Evolutionary conservation across 1,284 basidiomycete species (phyloP).

Genomic region (Heterobasidion annosum): DNA sequence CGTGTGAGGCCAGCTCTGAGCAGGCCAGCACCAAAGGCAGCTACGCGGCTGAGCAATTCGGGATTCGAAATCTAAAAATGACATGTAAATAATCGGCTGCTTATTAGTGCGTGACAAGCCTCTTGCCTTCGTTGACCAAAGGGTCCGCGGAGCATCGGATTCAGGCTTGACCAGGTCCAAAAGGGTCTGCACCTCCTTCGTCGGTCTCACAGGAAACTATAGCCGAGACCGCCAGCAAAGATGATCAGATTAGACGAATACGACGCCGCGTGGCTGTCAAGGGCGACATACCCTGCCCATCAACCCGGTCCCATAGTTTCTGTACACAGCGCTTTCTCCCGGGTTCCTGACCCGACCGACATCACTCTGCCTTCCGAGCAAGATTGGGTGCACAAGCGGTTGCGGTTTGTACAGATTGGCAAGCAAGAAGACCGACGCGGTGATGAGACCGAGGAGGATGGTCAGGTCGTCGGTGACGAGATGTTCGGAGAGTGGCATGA

Average conservation of each 20-base stretch:
- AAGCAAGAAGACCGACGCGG: slow-evolving; percentile 64
- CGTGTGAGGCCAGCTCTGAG: slow-evolving; percentile 48
- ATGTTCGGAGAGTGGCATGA: slow-evolving; percentile 39
- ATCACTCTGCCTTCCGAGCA: slow-evolving; percentile 77
- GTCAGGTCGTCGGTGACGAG: slow-evolving; percentile 71
- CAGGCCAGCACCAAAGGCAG: slow-evolving; percentile 63
- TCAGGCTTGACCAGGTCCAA: slow-evolving; percentile 59
- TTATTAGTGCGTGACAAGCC: neutral
- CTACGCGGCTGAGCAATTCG: slow-evolving; percentile 52
- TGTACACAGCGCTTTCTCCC: slow-evolving; percentile 69
- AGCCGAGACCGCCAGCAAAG: neutral
- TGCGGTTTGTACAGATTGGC: slow-evolving; percentile 71
- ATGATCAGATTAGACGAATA: neutral
- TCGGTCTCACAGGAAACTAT: slow-evolving; percentile 64
- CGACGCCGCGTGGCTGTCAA: neutral
- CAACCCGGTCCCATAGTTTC: slow-evolving; percentile 75
- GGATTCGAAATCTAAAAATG: slow-evolving; percentile 55
- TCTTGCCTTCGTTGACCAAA: slow-evolving; percentile 68
- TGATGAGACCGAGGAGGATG: slow-evolving; percentile 61
- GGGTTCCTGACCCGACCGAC: slow-evolving; percentile 69
- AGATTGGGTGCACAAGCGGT: slow-evolving; percentile 74
- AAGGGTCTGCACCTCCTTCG: slow-evolving; percentile 60
- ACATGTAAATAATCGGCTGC: neutral
- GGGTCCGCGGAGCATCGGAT: slow-evolving; percentile 53
- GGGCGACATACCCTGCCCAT: slow-evolving; percentile 51